A percentile compares a stretch with the other conserved stretches of the same genome.
phyloP scores from a whole-genome alignment of 2,329 filamentous ascomycete species.

The Pseudocercospora vitis region DNA sequence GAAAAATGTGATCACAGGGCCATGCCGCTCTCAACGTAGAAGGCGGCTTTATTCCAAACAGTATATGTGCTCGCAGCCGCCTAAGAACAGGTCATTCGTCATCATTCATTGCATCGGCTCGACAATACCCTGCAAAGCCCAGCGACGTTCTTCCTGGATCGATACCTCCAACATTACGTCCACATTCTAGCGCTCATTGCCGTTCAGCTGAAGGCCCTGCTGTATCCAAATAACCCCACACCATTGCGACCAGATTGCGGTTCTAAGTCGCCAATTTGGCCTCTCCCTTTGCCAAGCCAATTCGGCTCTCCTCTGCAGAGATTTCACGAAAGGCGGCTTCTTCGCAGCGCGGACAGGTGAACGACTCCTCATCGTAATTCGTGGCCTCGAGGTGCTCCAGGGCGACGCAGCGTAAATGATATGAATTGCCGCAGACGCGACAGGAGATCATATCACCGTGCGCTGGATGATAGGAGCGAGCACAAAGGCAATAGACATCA shows the following conservation, averaged over 20 bases:
- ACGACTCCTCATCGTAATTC: background rate
- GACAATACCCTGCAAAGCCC: no score
- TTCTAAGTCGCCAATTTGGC: background rate
- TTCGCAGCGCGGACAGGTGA: conserved; percentile 8
- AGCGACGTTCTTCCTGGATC: no score
- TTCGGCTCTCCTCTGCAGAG: background rate
- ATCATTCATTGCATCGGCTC: background rate
- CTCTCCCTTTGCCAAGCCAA: background rate
- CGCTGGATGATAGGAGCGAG: conserved; percentile 1
- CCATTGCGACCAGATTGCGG: background rate
- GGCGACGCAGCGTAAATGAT: conserved; percentile 9
- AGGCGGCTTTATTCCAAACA: no score
- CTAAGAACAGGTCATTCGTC: background rate
- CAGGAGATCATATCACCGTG: conserved; percentile 9
- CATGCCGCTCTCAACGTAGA: no score
- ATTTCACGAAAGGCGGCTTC: conserved; percentile 5
- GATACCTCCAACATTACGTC: no score
- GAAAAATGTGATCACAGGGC: background rate
- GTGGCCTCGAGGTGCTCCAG: conserved; percentile 2
- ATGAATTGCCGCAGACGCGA: conserved; percentile 7
- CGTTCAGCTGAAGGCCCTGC: background rate
- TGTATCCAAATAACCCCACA: background rate
- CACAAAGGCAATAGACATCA: conserved; percentile 9
- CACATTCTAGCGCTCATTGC: no score
- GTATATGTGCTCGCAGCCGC: background rate